Evolutionary conservation across 2,329 filamentous ascomycete genomes (phyloP), one percentile per base, ranked within the genome.

Genomic region (Arthrobotrys musiformis): DNA sequence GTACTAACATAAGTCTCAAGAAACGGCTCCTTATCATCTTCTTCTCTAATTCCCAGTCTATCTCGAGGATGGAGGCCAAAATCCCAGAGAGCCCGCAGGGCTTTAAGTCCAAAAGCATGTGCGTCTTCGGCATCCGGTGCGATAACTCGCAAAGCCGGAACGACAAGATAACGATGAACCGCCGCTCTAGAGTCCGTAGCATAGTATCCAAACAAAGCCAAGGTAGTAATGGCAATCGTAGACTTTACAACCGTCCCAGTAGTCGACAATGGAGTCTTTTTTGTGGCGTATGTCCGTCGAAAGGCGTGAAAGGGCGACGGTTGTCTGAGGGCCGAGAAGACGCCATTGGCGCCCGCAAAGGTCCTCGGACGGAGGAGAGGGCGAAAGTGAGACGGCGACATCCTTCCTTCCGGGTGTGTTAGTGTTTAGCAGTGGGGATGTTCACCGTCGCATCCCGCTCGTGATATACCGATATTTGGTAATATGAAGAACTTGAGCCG

Each of bases 11-110:
- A 70, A 40, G 74, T 70, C 68, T 78, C 64, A n/a, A 66, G 58
- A n/a, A 73, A 75, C 24, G 75, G 61, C n/a, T 69, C 52, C 19
- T 63, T 58, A 11, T 77, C 85, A 73, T 87, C 84, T n/a, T 79
- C 78, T 19, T 81, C 80, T n/a, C 75, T 67, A 26, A 79, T 70
- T 1, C 60, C 28, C 15, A 89, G 88, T 64, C 95, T 90, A 83
- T 99, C 95, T 72, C 94, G 89, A 2, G 93, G 92, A 82, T 97
- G 88, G 33, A 98, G 84, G 35, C 91, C 90, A 66, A 94, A 87
- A 52, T 87, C 86, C 84, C 95, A 91, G 17, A 97, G 87, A 0
- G 85, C 84, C 84, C 92, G 92, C 81, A 99, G 85, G 5, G 89
- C 86, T 40, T 87, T 85, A 1, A 92, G 93, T 61, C 92, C 92